Conservation (phyloP, 2,329 filamentous ascomycete genomes). For the Aspergillus sp. region DNA sequence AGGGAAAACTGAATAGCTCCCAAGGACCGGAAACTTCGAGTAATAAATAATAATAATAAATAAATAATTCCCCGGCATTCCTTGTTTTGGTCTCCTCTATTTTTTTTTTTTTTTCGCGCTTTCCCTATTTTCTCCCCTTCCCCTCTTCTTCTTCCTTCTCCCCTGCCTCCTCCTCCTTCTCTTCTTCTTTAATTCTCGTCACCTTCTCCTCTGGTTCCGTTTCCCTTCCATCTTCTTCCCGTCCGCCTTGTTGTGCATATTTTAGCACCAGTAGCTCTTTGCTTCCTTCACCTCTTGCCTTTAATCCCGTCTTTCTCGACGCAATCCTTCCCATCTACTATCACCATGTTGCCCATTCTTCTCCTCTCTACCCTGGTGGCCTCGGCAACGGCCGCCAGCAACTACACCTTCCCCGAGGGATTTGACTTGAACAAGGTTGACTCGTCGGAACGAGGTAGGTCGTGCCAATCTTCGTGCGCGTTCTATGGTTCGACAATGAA, state of each 20-base stretch:
- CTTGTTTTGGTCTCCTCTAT: not conserved
- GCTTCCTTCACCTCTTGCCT: not conserved
- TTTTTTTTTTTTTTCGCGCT: not conserved
- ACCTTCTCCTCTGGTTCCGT: not conserved
- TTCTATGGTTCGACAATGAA: not conserved
- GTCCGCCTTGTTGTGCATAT: not conserved
- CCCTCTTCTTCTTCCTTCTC: slow-evolving; percentile 2
- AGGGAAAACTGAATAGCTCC: not conserved
- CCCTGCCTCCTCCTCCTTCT: not conserved
- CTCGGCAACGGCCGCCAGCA: slow-evolving; percentile 47
- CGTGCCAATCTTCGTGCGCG: not conserved
- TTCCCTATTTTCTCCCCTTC: slow-evolving; percentile 1
- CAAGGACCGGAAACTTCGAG: not conserved
- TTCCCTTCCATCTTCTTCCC: slow-evolving; percentile 3
- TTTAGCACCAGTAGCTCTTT: not conserved
- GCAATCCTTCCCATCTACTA: not conserved
- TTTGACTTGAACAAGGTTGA: slow-evolving; percentile 46
- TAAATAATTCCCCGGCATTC: not conserved
- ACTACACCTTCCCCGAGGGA: slow-evolving; percentile 39
- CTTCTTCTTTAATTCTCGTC: slow-evolving; percentile 4
- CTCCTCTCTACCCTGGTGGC: slow-evolving; percentile 48
- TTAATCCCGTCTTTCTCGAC: not conserved
- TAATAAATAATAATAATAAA: not conserved
- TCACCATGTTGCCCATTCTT: slow-evolving; percentile 51
- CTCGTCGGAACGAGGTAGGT: slow-evolving; percentile 32